These are phyloP conservation scores for Dioszegia aurantiaca DNA, from an alignment of 768 basidiomycete species.

Conservation along the genomic window DNA sequence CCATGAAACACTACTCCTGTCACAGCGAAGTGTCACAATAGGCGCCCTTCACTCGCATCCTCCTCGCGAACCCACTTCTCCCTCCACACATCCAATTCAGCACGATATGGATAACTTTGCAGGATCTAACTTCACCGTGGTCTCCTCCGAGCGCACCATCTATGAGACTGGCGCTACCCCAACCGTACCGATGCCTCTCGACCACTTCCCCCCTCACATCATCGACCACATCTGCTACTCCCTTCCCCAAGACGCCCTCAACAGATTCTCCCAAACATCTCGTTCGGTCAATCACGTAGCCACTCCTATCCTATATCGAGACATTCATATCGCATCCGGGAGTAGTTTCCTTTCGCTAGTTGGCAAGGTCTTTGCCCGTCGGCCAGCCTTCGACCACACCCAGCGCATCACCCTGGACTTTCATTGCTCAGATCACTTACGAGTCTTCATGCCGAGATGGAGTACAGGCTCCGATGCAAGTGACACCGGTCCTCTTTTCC, in stretches of 20 bases:
- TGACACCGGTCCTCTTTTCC: neutral
- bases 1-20: no score
- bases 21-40: no score
- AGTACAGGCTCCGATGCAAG: neutral
- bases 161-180: no score
- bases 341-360: neutral
- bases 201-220: neutral
- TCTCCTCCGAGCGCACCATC: no score
- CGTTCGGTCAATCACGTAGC: neutral
- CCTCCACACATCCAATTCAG: no score
- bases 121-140: no score
- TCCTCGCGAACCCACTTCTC: no score
- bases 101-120: no score
- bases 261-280: neutral
- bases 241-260: neutral
- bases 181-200: no score
- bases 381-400: neutral
- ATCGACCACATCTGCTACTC: neutral
- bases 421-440: neutral
- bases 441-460: neutral
- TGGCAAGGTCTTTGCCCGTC: neutral
- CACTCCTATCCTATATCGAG: slow-evolving; percentile 1
- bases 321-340: neutral
- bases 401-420: neutral
- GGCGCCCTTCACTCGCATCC: no score